Evolutionary conservation across 1,139 yeast genomes (phyloP), one percentile per base, ranked within the genome.

Genomic region (Candida mesenterica): DNA sequence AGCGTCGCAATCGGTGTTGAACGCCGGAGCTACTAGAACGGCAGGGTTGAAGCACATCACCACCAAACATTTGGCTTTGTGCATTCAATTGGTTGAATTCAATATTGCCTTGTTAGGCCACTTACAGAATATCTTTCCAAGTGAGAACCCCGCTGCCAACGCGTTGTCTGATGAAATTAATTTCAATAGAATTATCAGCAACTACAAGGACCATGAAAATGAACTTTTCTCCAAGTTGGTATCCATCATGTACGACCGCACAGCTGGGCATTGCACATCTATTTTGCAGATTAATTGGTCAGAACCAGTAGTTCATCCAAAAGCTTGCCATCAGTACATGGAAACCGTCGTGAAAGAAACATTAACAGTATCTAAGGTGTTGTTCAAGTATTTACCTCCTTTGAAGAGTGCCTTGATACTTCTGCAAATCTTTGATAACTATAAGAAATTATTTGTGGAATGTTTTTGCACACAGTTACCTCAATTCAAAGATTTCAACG

Each of bases 41-140:
- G 88, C 90, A 0, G 89, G 88, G 0, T 63, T 85, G 37, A 79
- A 77, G 46, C 89, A 83, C 49, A 84, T 85, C 32, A 81, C 88
- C 4, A 83, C 90, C 2, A 81, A 79, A 46, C 88, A 84, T 53
- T 58, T 85, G 39, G 84, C 90, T 0, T 64, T 84, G 26, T 77
- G 87, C 28, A 77, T 82, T 2, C 89, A 84, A 44, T 57, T 75
- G 59, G 49, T 70, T 61, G 59, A 75, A 61, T 57, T 68, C 65
- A 46, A 57, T 61, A 44, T 64, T 9, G 50, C 52, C 1, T 49
- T 66, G 4, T 47, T 67, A 33, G 37, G 41, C 2, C 29, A 34
- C 15, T 36, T 58, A 2, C 56, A 56, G 27, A 32, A 33, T 3
- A 42, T 54, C 8, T 61, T 52, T 41, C 24, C 46, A 12, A 24